Percentiles rank a stretch among this genome's conserved stretches.
Conservation (phyloP, 2,329 filamentous ascomycete genomes). For the Cordyceps farinosa region DNA sequence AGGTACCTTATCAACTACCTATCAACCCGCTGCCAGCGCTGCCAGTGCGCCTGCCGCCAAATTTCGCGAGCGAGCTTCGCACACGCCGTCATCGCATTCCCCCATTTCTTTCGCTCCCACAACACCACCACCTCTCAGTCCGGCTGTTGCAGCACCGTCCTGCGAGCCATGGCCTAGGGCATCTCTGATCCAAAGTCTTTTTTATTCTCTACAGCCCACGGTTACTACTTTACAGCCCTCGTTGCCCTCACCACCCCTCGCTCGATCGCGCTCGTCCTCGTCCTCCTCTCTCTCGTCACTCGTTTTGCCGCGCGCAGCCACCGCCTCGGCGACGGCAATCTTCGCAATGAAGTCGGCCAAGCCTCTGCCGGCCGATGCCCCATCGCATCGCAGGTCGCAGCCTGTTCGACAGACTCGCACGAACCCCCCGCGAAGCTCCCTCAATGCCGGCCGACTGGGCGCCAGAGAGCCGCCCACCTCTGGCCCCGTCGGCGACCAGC, state of each 20-base stretch:
- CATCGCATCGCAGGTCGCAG: conserved; percentile 57
- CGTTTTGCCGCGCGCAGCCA: conserved; percentile 11
- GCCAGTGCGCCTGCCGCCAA: conserved; percentile 14
- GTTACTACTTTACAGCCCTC: not conserved
- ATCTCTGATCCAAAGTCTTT: conserved; percentile 19
- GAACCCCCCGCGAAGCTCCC: conserved; percentile 57
- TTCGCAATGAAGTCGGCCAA: conserved; percentile 55
- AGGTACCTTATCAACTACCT: not conserved
- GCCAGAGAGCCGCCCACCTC: conserved; percentile 45
- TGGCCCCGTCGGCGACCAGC: conserved; percentile 48
- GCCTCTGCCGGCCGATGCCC: conserved; percentile 38
- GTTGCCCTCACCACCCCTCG: conserved; percentile 17
- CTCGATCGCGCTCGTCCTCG: conserved; percentile 15
- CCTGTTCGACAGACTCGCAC: conserved; percentile 63
- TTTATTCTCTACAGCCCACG: conserved; percentile 12
- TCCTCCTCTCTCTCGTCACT: not conserved
- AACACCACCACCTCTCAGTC: conserved; percentile 2
- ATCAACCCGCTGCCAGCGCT: not conserved
- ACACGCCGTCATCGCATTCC: conserved; percentile 16
- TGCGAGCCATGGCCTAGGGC: conserved; percentile 23
- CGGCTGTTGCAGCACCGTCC: conserved; percentile 7
- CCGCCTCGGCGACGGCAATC: conserved; percentile 16
- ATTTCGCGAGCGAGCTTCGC: conserved; percentile 17
- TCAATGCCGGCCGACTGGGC: conserved; percentile 42
- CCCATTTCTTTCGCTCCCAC: conserved; percentile 12